Percentiles rank a stretch among this genome's conserved stretches.
Evolutionary conservation across 805 yeast genomes (phyloP).

Genomic region (Cyberlindnera galapagoensis): DNA sequence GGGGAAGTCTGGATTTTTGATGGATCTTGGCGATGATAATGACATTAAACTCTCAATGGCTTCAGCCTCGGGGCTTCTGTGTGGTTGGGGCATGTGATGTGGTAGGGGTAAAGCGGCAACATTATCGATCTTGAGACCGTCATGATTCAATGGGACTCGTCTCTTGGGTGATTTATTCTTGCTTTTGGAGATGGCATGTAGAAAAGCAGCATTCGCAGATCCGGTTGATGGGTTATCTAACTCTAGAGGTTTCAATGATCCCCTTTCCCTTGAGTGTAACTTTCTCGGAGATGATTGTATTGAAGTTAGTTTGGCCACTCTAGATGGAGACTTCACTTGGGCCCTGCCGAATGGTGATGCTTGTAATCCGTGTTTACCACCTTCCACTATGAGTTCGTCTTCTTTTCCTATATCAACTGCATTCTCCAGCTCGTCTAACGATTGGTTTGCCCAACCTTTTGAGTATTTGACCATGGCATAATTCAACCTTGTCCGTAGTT

Average conservation of each 20-base stretch:
- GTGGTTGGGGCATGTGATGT: no score
- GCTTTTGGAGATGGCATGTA: slow-evolving; percentile 30
- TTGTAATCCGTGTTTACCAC: not conserved
- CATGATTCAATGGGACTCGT: not conserved
- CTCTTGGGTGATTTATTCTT: slow-evolving; percentile 27
- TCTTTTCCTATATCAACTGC: slow-evolving; percentile 6
- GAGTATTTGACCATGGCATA: slow-evolving; percentile 36
- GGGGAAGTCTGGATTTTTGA: slow-evolving; percentile 2
- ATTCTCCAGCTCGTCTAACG: slow-evolving; percentile 24
- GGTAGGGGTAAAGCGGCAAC: slow-evolving; percentile 3
- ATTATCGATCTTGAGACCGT: slow-evolving; percentile 1
- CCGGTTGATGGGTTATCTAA: no score
- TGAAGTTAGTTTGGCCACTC: slow-evolving; percentile 9
- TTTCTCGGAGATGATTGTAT: slow-evolving; percentile 8
- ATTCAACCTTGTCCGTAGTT: slow-evolving; percentile 33
- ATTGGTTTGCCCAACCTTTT: slow-evolving; percentile 25
- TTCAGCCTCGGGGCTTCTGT: slow-evolving; percentile 30
- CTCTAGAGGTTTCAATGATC: slow-evolving; percentile 15
- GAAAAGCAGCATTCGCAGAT: slow-evolving; percentile 34
- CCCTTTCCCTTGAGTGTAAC: slow-evolving; percentile 10
- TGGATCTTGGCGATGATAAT: slow-evolving; percentile 22
- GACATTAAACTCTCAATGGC: slow-evolving; percentile 38
- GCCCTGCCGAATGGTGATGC: slow-evolving; percentile 6
- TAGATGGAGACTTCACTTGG: slow-evolving; percentile 6
- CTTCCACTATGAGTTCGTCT: slow-evolving; percentile 5